phyloP scores from a whole-genome alignment of 345 rosid species.

The Gossypium turneri region DNA sequence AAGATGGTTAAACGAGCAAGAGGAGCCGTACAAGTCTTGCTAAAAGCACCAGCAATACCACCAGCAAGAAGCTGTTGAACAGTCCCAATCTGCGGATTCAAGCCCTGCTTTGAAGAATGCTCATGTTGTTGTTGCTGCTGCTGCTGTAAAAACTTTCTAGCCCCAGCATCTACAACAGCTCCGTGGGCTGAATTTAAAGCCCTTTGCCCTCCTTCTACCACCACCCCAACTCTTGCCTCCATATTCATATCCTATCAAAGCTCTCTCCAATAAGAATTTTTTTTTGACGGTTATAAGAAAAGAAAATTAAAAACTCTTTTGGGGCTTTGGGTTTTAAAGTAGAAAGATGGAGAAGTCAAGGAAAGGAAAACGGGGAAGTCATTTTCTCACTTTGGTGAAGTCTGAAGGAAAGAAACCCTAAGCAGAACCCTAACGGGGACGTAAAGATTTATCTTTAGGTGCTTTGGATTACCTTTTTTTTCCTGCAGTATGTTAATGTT shows the following conservation, averaged over 20 bases:
- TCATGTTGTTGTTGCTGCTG: slow-evolving; percentile 21
- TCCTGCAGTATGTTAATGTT: no score
- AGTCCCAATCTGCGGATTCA: slow-evolving; percentile 43
- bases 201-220: slow-evolving; percentile 66
- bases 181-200: slow-evolving; percentile 59
- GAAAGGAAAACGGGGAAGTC: neutral
- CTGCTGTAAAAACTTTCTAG: slow-evolving; percentile 51
- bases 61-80: slow-evolving; percentile 70
- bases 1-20: slow-evolving; percentile 92
- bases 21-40: slow-evolving; percentile 99
- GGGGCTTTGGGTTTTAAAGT: neutral
- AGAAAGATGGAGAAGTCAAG: neutral
- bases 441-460: neutral
- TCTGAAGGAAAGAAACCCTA: neutral
- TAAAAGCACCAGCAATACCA: slow-evolving; percentile 90
- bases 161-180: slow-evolving; percentile 51
- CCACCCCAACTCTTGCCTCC: slow-evolving; percentile 81
- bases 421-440: neutral
- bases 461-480: neutral
- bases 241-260: slow-evolving; percentile 30
- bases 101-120: slow-evolving; percentile 25
- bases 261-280: neutral
- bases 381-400: neutral
- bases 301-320: neutral
- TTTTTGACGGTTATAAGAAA: no score